Evolutionary conservation across 163 green algal genomes (phyloP).

Genomic region (Trebouxia gelatinosa): DNA sequence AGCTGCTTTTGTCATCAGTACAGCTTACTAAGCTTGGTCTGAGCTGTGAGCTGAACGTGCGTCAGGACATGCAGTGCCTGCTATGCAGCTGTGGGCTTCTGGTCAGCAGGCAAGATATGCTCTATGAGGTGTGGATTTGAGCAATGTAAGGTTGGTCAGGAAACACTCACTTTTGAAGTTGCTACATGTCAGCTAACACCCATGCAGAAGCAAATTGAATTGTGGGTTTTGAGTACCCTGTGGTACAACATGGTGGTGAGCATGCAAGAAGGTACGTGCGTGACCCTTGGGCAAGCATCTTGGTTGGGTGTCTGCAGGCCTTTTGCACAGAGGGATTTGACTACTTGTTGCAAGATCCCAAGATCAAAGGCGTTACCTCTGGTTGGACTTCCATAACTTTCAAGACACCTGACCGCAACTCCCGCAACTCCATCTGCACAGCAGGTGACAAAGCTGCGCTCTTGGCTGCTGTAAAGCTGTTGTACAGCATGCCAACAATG

Average conservation of each 20-base stretch:
- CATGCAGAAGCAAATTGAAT: too few species aligned
- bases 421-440: slow-evolving; percentile 35
- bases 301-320: not conserved
- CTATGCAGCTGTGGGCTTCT: too few species aligned
- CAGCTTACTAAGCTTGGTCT: not conserved
- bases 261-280: not conserved
- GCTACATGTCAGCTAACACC: too few species aligned
- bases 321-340: too few species aligned
- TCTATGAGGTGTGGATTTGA: too few species aligned
- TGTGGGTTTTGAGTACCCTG: not conserved
- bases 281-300: not conserved
- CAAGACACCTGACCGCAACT: slow-evolving; percentile 29
- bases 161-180: too few species aligned
- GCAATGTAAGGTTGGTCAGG: too few species aligned
- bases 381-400: slow-evolving; percentile 25
- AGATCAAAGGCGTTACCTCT: too few species aligned
- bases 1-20: not conserved
- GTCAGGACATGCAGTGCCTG: not conserved
- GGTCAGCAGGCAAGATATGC: too few species aligned
- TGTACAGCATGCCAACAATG: not conserved
- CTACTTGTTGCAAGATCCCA: too few species aligned
- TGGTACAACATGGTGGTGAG: not conserved
- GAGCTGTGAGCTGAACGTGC: not conserved
- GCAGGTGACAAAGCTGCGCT: not conserved
- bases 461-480: not conserved